phyloP scores from a whole-genome alignment of 2,329 filamentous ascomycete species.

The Dothistroma septosporum region DNA sequence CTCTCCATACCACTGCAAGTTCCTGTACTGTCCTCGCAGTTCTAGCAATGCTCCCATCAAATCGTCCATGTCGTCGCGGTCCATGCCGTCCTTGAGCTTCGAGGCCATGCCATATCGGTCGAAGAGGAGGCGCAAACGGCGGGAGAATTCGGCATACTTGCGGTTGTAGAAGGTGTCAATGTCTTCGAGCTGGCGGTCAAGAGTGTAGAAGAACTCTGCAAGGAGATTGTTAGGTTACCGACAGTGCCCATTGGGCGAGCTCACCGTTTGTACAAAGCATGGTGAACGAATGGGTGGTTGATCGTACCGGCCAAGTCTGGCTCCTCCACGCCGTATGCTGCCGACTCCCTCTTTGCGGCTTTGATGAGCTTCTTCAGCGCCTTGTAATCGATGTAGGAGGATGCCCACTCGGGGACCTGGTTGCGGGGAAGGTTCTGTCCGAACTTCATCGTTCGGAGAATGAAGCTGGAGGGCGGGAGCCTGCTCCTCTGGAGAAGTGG shows the following conservation, averaged over 20 bases:
- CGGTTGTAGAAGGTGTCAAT: conserved; percentile 97
- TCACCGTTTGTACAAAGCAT: conserved; percentile 41
- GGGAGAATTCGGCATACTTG: conserved; percentile 79
- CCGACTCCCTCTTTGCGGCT: conserved; percentile 54
- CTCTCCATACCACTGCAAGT: conserved; percentile 96
- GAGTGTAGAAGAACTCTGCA: conserved; percentile 92
- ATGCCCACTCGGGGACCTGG: conserved; percentile 82
- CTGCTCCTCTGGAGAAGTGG: background rate
- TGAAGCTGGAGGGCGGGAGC: background rate
- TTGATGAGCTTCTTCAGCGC: conserved; percentile 95
- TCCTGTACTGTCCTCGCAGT: conserved; percentile 78
- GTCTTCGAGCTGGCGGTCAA: conserved; percentile 95
- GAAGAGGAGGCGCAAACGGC: conserved; percentile 79
- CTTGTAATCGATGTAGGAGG: conserved; percentile 84
- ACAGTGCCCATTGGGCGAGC: conserved; percentile 15
- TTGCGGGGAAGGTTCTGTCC: conserved; percentile 65
- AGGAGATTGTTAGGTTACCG: conserved; percentile 25
- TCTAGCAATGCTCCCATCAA: conserved; percentile 86
- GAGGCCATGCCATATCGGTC: conserved; percentile 77
- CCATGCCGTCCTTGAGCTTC: conserved; percentile 67
- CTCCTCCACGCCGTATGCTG: conserved; percentile 56
- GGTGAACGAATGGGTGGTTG: background rate
- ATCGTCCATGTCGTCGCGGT: conserved; percentile 86
- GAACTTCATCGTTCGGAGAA: conserved; percentile 36
- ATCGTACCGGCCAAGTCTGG: conserved; percentile 79